phyloP scores from a whole-genome alignment of 2,329 filamentous ascomycete genomes.

The Thelonectria rubi region DNA sequence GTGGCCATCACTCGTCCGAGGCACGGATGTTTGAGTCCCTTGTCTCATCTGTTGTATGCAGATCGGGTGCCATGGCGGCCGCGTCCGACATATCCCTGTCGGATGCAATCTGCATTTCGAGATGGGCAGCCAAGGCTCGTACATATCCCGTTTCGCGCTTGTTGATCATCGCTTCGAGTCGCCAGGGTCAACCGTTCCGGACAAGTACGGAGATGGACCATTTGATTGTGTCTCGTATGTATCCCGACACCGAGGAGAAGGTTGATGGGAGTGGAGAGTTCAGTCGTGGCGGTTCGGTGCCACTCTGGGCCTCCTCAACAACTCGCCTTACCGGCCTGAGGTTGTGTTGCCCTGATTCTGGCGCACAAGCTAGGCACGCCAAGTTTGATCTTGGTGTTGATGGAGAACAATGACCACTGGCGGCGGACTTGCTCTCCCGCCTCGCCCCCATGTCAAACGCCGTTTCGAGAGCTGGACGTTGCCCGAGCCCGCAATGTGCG shows the following conservation, averaged over 20 bases:
- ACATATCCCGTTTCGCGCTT: background rate
- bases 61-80: slow-evolving; percentile 7
- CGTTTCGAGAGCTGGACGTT: slow-evolving; percentile 24
- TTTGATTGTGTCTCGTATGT: slow-evolving; percentile 9
- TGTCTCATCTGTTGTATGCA: slow-evolving; percentile 16
- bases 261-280: slow-evolving; percentile 13
- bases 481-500: slow-evolving; percentile 33
- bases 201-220: slow-evolving; percentile 2
- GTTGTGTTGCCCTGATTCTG: slow-evolving; percentile 20
- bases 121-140: slow-evolving; percentile 4
- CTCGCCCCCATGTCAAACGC: slow-evolving; percentile 10
- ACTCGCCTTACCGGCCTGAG: slow-evolving; percentile 22
- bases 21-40: background rate
- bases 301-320: slow-evolving; percentile 24
- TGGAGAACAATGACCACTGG: slow-evolving; percentile 1
- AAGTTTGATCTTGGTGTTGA: slow-evolving; percentile 6
- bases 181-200: background rate
- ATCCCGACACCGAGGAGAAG: slow-evolving; percentile 7
- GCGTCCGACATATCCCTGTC: slow-evolving; percentile 1
- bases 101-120: background rate
- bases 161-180: background rate
- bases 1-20: slow-evolving; percentile 5
- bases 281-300: slow-evolving; percentile 1
- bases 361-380: slow-evolving; percentile 9
- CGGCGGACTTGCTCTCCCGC: slow-evolving; percentile 26